phyloP scores from a whole-genome alignment of 805 yeast species.

The Pichia insulana region DNA sequence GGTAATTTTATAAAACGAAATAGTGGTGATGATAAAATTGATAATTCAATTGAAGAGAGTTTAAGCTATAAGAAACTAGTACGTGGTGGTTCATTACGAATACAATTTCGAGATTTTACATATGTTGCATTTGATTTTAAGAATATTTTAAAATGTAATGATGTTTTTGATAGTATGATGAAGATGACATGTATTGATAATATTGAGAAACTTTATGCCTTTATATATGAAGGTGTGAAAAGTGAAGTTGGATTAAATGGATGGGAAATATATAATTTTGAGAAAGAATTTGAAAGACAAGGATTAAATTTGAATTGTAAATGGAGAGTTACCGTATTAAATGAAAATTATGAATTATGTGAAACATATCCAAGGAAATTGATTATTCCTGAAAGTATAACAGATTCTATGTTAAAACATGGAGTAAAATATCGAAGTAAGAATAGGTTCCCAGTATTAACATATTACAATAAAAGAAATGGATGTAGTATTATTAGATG shows the following conservation, averaged over 20 bases:
- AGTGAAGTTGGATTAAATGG: slow-evolving; percentile 57
- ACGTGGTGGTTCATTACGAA: slow-evolving; percentile 47
- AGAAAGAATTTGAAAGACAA: slow-evolving; percentile 64
- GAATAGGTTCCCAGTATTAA: slow-evolving; percentile 70
- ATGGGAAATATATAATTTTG: slow-evolving; percentile 63
- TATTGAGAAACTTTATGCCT: slow-evolving; percentile 66
- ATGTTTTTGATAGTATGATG: slow-evolving; percentile 66
- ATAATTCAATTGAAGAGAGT: slow-evolving; percentile 5
- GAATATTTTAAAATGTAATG: slow-evolving; percentile 49
- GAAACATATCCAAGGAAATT: slow-evolving; percentile 64
- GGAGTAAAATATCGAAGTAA: slow-evolving; percentile 84
- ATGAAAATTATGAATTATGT: slow-evolving; percentile 57
- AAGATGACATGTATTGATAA: slow-evolving; percentile 49
- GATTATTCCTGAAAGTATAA: slow-evolving; percentile 65
- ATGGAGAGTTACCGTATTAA: slow-evolving; percentile 70
- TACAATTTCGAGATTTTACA: slow-evolving; percentile 80
- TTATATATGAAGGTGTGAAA: slow-evolving; percentile 64
- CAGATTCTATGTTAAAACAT: slow-evolving; percentile 75
- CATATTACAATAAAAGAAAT: slow-evolving; percentile 63
- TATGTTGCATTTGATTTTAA: slow-evolving; percentile 69
- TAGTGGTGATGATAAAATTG: slow-evolving; percentile 1
- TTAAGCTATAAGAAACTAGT: slow-evolving; percentile 10
- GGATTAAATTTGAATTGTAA: slow-evolving; percentile 26
- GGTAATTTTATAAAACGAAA: slow-evolving; percentile 1
- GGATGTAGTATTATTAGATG: slow-evolving; percentile 80